These are phyloP conservation scores for Vicia sativa DNA, from an alignment of 306 rosid species.

Conservation along the genomic window DNA sequence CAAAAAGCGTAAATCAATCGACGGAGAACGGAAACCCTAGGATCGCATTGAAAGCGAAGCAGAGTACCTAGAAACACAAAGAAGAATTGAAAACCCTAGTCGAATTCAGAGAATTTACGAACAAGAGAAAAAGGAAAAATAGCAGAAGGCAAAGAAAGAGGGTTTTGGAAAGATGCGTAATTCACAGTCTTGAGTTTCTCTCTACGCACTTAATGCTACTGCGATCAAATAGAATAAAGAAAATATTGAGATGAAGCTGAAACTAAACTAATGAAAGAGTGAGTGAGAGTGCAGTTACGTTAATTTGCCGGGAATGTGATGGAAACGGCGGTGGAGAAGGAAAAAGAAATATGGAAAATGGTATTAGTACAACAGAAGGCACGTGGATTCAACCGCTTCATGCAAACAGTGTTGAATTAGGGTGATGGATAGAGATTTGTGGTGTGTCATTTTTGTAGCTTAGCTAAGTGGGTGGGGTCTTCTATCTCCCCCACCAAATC, in stretches of 20 bases:
- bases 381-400: conserved; percentile 59
- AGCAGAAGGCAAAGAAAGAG: background rate
- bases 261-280: background rate
- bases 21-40: conserved; percentile 16
- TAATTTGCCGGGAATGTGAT: conserved; percentile 46
- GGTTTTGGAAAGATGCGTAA: conserved; percentile 31
- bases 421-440: background rate
- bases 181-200: conserved; percentile 14
- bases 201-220: background rate
- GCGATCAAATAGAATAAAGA: background rate
- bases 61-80: conserved; percentile 22
- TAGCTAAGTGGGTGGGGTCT: conserved; percentile 33
- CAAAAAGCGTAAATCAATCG: conserved; percentile 29
- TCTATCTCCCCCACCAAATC: conserved; percentile 41
- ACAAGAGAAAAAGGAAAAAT: conserved; percentile 13
- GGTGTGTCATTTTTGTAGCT: conserved; percentile 15
- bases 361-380: conserved; percentile 39
- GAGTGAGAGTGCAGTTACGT: background rate
- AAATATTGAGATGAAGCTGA: background rate
- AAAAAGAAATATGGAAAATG: background rate
- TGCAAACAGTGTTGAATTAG: conserved; percentile 42
- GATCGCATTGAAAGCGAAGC: conserved; percentile 25
- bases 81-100: conserved; percentile 49
- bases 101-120: conserved; percentile 1
- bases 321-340: conserved; percentile 37